Base-by-base conservation (phyloP, 495 filamentous ascomycete species). In the Chaetomium fimeti region DNA sequence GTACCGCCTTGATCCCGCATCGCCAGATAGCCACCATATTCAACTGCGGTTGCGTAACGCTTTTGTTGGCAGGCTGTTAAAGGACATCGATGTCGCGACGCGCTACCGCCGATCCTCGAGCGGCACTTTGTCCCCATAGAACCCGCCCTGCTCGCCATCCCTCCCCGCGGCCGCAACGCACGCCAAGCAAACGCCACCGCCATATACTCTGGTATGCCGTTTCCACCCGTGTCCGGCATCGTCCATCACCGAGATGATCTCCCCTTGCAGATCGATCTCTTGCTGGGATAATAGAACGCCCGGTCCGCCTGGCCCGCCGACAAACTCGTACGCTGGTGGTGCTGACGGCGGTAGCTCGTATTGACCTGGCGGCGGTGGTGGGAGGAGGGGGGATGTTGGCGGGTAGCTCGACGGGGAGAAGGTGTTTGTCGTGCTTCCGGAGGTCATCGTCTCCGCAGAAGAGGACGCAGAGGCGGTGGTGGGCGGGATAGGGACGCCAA, bases 171-270 rank as follows among this genome's bases (percentile, higher is more conserved):
- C 72, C 13, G 77, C 71, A 12, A 70, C 75, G 57, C 80, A 83
- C 12, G 79, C 78, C n/a, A 83, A 70, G 63, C 80, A 82, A 5
- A 75, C 72, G 3, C 79, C 80, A 43, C 80, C 80, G 45, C 80
- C 79, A 56, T 83, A 82, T 27, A 83, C 80, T 7, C 79, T 74
- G 11, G 79, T 83, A 61, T 83, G 80, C 29, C 79, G 74, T 65
- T 76, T 78, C 79, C 79, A 83, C 16, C 74, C 76, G 38, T 77
- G 74, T 1, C 79, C 79, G 28, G 75, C 68, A 45, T 74, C 76
- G 65, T 82, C 76, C 68, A 75, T 71, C 24, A 80, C 76, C 42
- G 77, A 78, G 15, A 80, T 67, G 61, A 80, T 78, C 61, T 81
- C 78, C 28, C 75, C 79, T 25, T 77, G 72, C 0, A 81, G 63